Base-by-base conservation (phyloP, 2,329 filamentous ascomycete genomes). In the Helotiales sp. region DNA sequence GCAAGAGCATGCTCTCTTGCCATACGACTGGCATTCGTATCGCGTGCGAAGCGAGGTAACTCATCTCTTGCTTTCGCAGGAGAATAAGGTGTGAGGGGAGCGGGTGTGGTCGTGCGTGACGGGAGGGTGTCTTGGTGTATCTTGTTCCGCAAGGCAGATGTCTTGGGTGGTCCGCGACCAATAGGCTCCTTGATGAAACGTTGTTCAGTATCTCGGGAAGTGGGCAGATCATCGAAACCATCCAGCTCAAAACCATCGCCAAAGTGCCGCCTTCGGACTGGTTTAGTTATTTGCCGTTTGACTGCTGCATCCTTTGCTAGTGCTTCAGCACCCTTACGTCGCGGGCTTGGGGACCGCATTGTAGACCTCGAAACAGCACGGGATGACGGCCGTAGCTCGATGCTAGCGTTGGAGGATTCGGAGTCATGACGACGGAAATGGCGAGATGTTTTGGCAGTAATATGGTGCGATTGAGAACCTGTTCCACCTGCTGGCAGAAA, bases 221-320 rank as follows among this genome's bases (percentile, higher is more conserved):
- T 98, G 1, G 93, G 93, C 55, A 99, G 77, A 73, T 99, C 95
- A 71, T 99, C 95, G 71, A 99, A 98, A 2, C 83, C 86, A 66
- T 98, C 93, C 31, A 99, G 80, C 73, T 99, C 95, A 59, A 88
- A 89, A 15, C 95, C 95, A 72, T 97, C 91, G 12, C 95, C 95
- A 75, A 96, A 99, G 67, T 90, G 85, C 46, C 86, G 82, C 59
- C 80, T 79, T 38, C 85, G 81, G 33, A 84, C 80, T 2, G 91
- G 91, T 71, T 87, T 89, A 62, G 84, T 93, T 58, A 96, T 76
- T 47, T 88, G 86, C 64, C 88, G 85, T 78, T 88, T 89, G 6
- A 81, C 76, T 50, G 81, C 78, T 54, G 83, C 81, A 60, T 74
- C 73, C 53, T 71, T 67, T 65, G 66, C 71, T 58, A 71, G 66